A percentile compares a stretch with the other conserved stretches of the same genome.
Conservation (phyloP, 169 alveolate species). For the Cryptosporidium sp. region DNA sequence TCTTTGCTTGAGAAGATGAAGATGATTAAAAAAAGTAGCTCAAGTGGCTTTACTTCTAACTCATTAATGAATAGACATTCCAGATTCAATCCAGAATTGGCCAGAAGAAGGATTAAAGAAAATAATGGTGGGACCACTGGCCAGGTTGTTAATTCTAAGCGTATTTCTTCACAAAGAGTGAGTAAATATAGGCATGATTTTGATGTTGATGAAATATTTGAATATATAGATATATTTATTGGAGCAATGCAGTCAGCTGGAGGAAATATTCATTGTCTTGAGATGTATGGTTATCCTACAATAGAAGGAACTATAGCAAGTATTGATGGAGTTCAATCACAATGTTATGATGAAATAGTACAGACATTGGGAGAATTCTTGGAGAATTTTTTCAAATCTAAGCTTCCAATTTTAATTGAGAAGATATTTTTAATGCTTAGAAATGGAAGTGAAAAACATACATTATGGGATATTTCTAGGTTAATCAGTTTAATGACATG, state of each 20-base stretch:
- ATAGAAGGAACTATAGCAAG: slow-evolving; percentile 36
- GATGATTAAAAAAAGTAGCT: slow-evolving; percentile 19
- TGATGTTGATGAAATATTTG: slow-evolving; percentile 59
- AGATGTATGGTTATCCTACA: slow-evolving; percentile 50
- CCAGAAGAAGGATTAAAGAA: slow-evolving; percentile 71
- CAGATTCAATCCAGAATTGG: slow-evolving; percentile 58
- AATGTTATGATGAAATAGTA: slow-evolving; percentile 5
- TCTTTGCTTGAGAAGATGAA: slow-evolving; percentile 4
- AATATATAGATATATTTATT: slow-evolving; percentile 56
- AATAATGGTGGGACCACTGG: slow-evolving; percentile 27
- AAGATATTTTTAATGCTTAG: slow-evolving; percentile 34
- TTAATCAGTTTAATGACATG: slow-evolving; percentile 67
- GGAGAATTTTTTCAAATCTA: slow-evolving; percentile 41
- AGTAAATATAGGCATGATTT: slow-evolving; percentile 44
- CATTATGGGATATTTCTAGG: slow-evolving; percentile 48
- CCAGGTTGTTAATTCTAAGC: slow-evolving; percentile 26
- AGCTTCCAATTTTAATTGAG: slow-evolving; percentile 42
- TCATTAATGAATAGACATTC: slow-evolving; percentile 73
- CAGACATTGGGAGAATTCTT: slow-evolving; percentile 38
- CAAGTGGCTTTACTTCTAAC: slow-evolving; percentile 54
- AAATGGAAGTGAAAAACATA: slow-evolving; percentile 68
- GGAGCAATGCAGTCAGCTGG: slow-evolving; percentile 74
- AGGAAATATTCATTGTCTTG: slow-evolving; percentile 20
- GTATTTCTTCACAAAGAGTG: neutral
- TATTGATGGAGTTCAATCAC: slow-evolving; percentile 9